phyloP scores from a whole-genome alignment of 371 early-diverging fungal species.

The Batkoa obscura region DNA sequence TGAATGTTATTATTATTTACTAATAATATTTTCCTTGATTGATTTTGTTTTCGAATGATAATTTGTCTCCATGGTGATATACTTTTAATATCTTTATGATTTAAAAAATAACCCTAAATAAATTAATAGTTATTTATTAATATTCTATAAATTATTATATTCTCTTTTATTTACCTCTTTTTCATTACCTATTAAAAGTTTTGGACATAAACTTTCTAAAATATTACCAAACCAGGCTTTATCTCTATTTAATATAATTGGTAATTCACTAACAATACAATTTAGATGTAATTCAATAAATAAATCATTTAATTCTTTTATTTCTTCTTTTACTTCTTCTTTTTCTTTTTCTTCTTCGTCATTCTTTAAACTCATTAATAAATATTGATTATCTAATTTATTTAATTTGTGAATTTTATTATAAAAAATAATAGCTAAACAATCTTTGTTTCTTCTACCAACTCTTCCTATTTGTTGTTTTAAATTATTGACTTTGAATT shows the following conservation, averaged over 20 bases:
- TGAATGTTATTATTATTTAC: slow-evolving; percentile 24
- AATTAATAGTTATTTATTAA: background rate
- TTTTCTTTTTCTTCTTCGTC: background rate
- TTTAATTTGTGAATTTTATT: slow-evolving; percentile 12
- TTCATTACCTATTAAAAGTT: slow-evolving; percentile 13
- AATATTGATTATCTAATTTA: background rate
- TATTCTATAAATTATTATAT: too few relatives aligned
- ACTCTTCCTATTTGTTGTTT: slow-evolving; percentile 45
- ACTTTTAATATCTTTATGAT: background rate
- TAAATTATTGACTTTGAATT: background rate
- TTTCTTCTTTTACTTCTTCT: background rate
- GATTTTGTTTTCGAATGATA: slow-evolving; percentile 7
- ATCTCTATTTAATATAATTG: slow-evolving; percentile 17
- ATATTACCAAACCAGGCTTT: slow-evolving; percentile 18
- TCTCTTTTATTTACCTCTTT: background rate
- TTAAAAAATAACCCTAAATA: slow-evolving; percentile 8
- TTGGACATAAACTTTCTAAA: slow-evolving; percentile 11
- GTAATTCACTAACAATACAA: slow-evolving; percentile 36
- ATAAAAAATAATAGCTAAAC: slow-evolving; percentile 28
- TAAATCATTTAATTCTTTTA: slow-evolving; percentile 18
- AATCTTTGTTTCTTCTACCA: slow-evolving; percentile 37
- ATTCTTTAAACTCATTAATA: background rate
- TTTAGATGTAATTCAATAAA: slow-evolving; percentile 33
- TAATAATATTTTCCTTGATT: slow-evolving; percentile 22
- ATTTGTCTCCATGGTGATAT: background rate